Evolutionary conservation across 2,329 filamentous ascomycete genomes (phyloP).

Genomic region (Fusarium poae): DNA sequence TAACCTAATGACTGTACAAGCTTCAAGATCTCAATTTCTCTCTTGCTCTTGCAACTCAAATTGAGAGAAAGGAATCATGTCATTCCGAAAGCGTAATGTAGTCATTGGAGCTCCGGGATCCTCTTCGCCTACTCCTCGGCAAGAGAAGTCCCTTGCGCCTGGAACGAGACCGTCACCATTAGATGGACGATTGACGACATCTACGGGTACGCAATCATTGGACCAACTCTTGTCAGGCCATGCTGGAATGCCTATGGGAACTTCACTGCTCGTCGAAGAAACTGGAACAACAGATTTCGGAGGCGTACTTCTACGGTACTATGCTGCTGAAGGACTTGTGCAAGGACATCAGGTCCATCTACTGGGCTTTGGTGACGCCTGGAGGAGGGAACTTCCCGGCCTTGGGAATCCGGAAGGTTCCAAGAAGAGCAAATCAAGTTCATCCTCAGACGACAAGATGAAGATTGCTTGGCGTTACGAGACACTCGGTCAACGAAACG

Average conservation of each 20-base stretch:
- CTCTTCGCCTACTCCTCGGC: slow-evolving; percentile 39
- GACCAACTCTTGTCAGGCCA: slow-evolving; percentile 90
- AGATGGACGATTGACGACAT: slow-evolving; percentile 88
- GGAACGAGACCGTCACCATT: slow-evolving; percentile 85
- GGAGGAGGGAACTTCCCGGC: slow-evolving; percentile 87
- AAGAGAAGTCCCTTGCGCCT: slow-evolving; percentile 56
- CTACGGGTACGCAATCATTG: slow-evolving; percentile 88
- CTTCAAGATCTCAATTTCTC: background rate
- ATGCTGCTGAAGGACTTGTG: slow-evolving; percentile 90
- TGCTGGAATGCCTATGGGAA: slow-evolving; percentile 84
- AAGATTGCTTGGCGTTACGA: slow-evolving; percentile 99
- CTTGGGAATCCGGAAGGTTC: slow-evolving; percentile 62
- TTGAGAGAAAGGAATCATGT: slow-evolving; percentile 57
- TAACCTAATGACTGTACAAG: slow-evolving; percentile 1
- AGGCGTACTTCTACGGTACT: slow-evolving; percentile 85
- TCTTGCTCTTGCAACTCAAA: background rate
- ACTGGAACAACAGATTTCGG: slow-evolving; percentile 95
- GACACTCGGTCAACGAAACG: slow-evolving; percentile 76
- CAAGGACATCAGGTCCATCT: slow-evolving; percentile 92
- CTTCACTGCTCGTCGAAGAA: slow-evolving; percentile 84
- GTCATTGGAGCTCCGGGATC: slow-evolving; percentile 58
- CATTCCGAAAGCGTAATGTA: slow-evolving; percentile 69
- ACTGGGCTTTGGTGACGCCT: slow-evolving; percentile 81
- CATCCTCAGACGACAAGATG: slow-evolving; percentile 78
- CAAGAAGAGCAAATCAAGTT: slow-evolving; percentile 57